Percentiles rank a stretch among this genome's conserved stretches.
Conservation (phyloP, 345 rosid species). For the Eucalyptus coolabah region DNA sequence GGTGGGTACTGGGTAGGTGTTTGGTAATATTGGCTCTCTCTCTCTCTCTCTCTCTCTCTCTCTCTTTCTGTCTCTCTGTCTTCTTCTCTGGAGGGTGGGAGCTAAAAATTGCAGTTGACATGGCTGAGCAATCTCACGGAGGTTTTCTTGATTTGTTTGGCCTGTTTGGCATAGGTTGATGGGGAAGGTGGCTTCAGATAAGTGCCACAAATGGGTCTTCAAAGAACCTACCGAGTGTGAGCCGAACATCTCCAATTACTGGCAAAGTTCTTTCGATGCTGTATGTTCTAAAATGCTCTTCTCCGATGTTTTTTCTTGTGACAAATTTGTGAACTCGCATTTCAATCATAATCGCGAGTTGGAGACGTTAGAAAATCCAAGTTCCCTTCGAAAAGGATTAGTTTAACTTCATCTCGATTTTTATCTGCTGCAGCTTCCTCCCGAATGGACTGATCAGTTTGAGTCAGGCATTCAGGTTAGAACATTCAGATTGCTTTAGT, state of each 20-base stretch:
- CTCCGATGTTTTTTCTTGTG: neutral
- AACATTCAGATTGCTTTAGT: neutral
- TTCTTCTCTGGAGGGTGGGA: neutral
- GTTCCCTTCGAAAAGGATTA: neutral
- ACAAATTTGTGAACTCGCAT: neutral
- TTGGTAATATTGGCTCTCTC: neutral
- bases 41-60: neutral
- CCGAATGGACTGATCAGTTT: constrained; percentile 99
- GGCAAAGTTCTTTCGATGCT: constrained; percentile 99
- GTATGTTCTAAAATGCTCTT: constrained; percentile 7
- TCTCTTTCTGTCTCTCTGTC: neutral
- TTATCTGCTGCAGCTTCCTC: constrained; percentile 67
- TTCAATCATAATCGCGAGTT: neutral
- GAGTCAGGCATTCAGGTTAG: constrained; percentile 97
- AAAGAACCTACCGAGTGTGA: constrained; percentile 95
- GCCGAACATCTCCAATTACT: constrained; percentile 88
- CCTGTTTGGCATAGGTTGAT: constrained; percentile 48
- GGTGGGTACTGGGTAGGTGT: constrained; percentile 99
- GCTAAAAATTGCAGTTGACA: neutral
- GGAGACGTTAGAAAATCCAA: neutral
- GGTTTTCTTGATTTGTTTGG: neutral
- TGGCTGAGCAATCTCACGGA: neutral
- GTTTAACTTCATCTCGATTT: neutral
- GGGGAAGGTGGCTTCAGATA: constrained; percentile 99
- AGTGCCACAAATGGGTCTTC: constrained; percentile 99